These are phyloP conservation scores for Paraphoma chrysanthemicola DNA, from an alignment of 2,329 filamentous ascomycete genomes.

Conservation along the genomic window DNA sequence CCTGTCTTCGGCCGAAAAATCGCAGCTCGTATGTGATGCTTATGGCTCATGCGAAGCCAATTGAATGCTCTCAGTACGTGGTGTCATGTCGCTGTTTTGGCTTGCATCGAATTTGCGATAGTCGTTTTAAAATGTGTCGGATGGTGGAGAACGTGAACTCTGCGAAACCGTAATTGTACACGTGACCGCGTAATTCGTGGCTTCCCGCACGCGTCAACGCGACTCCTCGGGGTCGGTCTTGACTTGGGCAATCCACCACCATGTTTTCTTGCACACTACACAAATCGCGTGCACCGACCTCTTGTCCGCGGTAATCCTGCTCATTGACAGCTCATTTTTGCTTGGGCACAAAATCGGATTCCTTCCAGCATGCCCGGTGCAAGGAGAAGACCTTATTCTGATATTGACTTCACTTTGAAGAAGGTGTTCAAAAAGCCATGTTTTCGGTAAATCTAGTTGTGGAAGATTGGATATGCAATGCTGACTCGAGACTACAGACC, in stretches of 20 bases:
- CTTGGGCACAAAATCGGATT: no score
- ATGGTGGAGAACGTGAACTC: no score
- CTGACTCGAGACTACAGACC: slow-evolving; percentile 62
- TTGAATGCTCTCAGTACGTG: no score
- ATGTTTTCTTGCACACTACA: background rate
- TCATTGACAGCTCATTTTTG: background rate
- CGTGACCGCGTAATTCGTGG: background rate
- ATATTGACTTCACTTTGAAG: slow-evolving; percentile 77
- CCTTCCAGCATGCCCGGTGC: slow-evolving; percentile 36
- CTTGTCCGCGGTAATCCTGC: background rate
- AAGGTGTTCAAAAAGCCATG: slow-evolving; percentile 74
- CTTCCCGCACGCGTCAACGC: background rate
- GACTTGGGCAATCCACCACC: background rate
- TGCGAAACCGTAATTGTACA: background rate
- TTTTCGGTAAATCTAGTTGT: slow-evolving; percentile 66
- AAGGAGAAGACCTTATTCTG: slow-evolving; percentile 47
- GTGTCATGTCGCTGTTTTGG: no score
- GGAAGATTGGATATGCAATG: background rate
- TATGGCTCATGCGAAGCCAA: no score
- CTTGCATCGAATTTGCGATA: no score
- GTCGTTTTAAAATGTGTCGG: no score
- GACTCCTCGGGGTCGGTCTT: background rate
- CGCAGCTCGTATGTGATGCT: no score
- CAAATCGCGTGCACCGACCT: background rate
- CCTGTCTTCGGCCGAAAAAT: no score